A percentile compares a stretch with the other conserved stretches of the same genome.
These are phyloP conservation scores for Puccinia sorghi DNA, from an alignment of 1,284 basidiomycete species.

Conservation along the genomic window DNA sequence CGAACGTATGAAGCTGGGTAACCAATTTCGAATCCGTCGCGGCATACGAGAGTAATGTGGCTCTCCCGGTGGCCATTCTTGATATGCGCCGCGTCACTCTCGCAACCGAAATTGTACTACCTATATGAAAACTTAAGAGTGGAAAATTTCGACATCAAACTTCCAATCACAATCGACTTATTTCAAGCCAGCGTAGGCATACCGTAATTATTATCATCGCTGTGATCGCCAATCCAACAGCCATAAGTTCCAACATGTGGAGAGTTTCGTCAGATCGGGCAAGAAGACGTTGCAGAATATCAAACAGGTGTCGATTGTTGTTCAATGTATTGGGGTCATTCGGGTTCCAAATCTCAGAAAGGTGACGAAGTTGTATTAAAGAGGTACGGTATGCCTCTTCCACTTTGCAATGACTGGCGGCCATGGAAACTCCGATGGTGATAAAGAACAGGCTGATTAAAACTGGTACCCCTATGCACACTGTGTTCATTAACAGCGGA, in stretches of 20 bases:
- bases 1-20: background rate
- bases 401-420: background rate
- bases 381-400: background rate
- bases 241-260: background rate
- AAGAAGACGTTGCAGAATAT: background rate
- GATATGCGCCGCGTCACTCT: background rate
- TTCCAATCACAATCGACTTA: background rate
- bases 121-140: conserved; percentile 4
- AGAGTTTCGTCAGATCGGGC: background rate
- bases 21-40: background rate
- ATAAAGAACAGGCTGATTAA: conserved; percentile 1
- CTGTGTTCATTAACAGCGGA: background rate
- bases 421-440: background rate
- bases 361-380: background rate
- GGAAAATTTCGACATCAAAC: background rate
- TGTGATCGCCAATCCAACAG: background rate
- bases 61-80: background rate
- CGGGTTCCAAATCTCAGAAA: background rate
- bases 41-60: background rate
- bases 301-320: background rate
- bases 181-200: no score
- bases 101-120: background rate
- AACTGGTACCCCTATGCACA: conserved; percentile 10
- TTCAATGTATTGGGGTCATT: background rate
- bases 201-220: background rate